Conservation (phyloP, 306 rosid species). For the Casuarina cunninghamiana region DNA sequence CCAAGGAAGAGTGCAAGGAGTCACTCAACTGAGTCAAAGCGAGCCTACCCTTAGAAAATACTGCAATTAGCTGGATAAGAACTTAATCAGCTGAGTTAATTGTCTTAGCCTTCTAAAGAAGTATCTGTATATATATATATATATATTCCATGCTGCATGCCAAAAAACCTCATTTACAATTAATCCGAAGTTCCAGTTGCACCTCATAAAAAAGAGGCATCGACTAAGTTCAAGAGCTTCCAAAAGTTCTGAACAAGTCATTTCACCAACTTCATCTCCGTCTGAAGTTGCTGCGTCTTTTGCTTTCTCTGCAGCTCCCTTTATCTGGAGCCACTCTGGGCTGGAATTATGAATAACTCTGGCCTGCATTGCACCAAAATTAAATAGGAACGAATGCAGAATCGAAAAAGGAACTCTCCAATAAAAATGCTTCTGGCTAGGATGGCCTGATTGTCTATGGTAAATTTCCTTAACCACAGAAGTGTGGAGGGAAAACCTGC, state of each 20-base stretch:
- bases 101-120: background rate
- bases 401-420: background rate
- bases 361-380: slow-evolving; percentile 54
- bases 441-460: slow-evolving; percentile 22
- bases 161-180: slow-evolving; percentile 6
- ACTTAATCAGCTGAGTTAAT: slow-evolving; percentile 4
- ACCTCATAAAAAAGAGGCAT: slow-evolving; percentile 89
- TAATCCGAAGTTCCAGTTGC: slow-evolving; percentile 19
- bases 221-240: slow-evolving; percentile 98
- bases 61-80: background rate
- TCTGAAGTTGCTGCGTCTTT: slow-evolving; percentile 64
- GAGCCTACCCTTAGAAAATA: background rate
- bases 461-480: slow-evolving; percentile 10
- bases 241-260: slow-evolving; percentile 88
- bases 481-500: slow-evolving; percentile 54
- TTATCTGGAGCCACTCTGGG: slow-evolving; percentile 86
- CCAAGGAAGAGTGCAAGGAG: background rate
- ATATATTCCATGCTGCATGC: slow-evolving; percentile 7
- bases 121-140: slow-evolving; percentile 3
- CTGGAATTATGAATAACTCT: slow-evolving; percentile 84
- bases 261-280: slow-evolving; percentile 75
- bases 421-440: slow-evolving; percentile 17
- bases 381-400: too few species aligned
- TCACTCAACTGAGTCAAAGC: slow-evolving; percentile 9
- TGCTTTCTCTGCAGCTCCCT: slow-evolving; percentile 90